Conservation (phyloP, 306 rosid species). For the Quercus gilva region DNA sequence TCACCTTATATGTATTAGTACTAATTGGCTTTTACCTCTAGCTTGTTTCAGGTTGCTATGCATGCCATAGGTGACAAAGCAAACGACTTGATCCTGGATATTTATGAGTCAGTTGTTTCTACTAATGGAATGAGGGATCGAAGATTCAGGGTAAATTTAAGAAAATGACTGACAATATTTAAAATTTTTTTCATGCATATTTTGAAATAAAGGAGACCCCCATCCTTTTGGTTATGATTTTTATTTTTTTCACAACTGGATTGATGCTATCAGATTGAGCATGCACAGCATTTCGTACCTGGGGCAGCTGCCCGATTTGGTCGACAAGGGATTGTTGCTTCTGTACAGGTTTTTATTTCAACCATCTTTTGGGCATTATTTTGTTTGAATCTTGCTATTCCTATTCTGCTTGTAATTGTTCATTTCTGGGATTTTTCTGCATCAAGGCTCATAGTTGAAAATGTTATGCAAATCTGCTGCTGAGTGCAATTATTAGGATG, state of each 20-base stretch:
- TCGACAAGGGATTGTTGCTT: conserved; percentile 62
- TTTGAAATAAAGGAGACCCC: neutral
- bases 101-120: conserved; percentile 52
- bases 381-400: neutral
- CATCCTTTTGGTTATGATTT: neutral
- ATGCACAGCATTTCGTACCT: conserved; percentile 79
- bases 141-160: conserved; percentile 68
- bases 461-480: neutral
- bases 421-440: neutral
- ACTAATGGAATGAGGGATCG: conserved; percentile 71
- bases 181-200: neutral
- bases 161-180: neutral
- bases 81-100: conserved; percentile 73
- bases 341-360: conserved; percentile 60
- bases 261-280: conserved; percentile 72
- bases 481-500: neutral
- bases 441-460: neutral
- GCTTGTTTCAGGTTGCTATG: conserved; percentile 69
- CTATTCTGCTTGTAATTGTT: neutral
- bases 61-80: conserved; percentile 91
- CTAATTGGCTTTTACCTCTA: conserved; percentile 17
- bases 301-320: conserved; percentile 60
- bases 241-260: conserved; percentile 7
- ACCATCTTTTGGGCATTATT: conserved; percentile 4
- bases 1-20: neutral